Conservation (phyloP, 2,329 filamentous ascomycete species). For the Epichloe festucae region DNA sequence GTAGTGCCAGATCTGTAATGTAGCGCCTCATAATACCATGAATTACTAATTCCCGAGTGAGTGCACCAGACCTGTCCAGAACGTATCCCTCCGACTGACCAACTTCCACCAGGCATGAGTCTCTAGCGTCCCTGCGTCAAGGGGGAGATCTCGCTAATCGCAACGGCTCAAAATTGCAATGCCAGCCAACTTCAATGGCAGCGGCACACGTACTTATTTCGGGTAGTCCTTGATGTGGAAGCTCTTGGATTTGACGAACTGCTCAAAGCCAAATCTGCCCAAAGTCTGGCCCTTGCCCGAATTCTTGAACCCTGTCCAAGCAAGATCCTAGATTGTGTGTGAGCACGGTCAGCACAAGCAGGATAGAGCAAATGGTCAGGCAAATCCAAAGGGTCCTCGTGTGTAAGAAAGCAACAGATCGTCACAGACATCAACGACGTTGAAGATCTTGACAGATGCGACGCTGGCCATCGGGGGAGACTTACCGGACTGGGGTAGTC, state of each 20-base stretch:
- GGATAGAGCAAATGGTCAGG: neutral
- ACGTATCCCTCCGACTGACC: neutral
- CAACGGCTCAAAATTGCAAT: neutral
- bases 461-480: conserved; percentile 12
- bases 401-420: neutral
- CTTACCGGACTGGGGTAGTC: conserved; percentile 85
- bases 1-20: neutral
- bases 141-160: conserved; percentile 12
- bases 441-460: neutral
- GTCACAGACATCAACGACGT: neutral
- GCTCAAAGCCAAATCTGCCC: conserved; percentile 83
- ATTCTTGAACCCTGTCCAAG: conserved; percentile 98
- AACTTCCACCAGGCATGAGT: neutral
- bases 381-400: neutral
- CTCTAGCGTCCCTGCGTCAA: neutral
- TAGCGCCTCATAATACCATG: neutral
- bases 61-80: neutral
- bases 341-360: conserved; percentile 1
- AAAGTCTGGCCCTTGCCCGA: conserved; percentile 85
- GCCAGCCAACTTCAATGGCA: neutral
- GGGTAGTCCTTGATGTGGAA: conserved; percentile 80
- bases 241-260: conserved; percentile 94
- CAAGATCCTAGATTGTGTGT: conserved; percentile 51
- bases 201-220: conserved; percentile 29
- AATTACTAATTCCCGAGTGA: neutral